Conservation (phyloP, 192 early-diverging fungal genomes). For the Thamnidium elegans region DNA sequence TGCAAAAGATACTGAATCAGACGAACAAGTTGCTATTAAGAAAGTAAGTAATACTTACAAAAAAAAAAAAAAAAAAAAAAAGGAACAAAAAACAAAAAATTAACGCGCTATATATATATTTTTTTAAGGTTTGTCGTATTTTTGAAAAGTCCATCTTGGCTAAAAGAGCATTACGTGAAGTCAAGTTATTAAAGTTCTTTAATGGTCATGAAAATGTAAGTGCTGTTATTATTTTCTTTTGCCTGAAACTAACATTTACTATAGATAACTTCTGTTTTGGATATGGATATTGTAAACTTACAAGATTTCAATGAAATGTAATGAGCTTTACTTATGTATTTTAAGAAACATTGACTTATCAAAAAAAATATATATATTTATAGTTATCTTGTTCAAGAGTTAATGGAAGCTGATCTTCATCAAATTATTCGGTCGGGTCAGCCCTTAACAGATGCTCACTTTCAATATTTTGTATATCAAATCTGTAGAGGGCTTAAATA, state of each 20-base stretch:
- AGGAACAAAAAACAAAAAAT: neutral
- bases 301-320: conserved; percentile 91
- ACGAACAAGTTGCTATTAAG: conserved; percentile 62
- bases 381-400: conserved; percentile 90
- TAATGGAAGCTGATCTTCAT: conserved; percentile 99
- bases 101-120: neutral
- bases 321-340: conserved; percentile 1
- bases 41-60: conserved; percentile 60
- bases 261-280: conserved; percentile 55
- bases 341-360: neutral
- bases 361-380: conserved; percentile 14
- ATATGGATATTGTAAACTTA: conserved; percentile 86
- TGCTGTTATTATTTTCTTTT: neutral
- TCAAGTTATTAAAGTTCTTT: conserved; percentile 69
- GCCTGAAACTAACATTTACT: neutral
- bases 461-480: conserved; percentile 99
- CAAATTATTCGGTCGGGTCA: conserved; percentile 95
- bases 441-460: conserved; percentile 93
- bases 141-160: conserved; percentile 70
- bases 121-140: conserved; percentile 37
- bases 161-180: conserved; percentile 70
- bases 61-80: neutral
- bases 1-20: conserved; percentile 41
- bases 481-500: conserved; percentile 96
- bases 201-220: conserved; percentile 73